A percentile compares a stretch with the other conserved stretches of the same genome.
Evolutionary conservation across 108 stramenopile species (phyloP).

Genomic region (Mediolabrus comicus): DNA sequence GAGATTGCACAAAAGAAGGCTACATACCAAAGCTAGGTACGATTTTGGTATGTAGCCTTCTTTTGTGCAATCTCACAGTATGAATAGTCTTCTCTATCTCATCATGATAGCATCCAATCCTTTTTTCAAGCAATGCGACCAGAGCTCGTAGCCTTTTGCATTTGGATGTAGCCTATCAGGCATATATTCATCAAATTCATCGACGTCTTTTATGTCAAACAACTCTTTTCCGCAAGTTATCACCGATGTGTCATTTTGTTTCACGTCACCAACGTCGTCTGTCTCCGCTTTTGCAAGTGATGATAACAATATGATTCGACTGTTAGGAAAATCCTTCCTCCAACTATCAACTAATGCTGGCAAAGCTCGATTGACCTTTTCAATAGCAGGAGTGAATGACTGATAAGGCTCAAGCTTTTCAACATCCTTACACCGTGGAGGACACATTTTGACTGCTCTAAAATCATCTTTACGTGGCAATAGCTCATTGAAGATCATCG

Average conservation of each 20-base stretch:
- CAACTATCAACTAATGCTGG: slow-evolving; percentile 23
- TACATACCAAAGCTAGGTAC: no score
- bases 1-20: neutral
- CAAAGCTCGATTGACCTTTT: slow-evolving; percentile 36
- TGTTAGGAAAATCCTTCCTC: slow-evolving; percentile 33
- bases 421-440: slow-evolving; percentile 39
- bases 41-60: neutral
- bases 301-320: slow-evolving; percentile 29
- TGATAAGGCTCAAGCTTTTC: slow-evolving; percentile 23
- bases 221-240: slow-evolving; percentile 26
- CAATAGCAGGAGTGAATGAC: slow-evolving; percentile 47
- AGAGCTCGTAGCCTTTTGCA: slow-evolving; percentile 32
- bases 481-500: slow-evolving; percentile 32
- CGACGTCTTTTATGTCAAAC: slow-evolving; percentile 23
- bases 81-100: neutral
- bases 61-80: neutral
- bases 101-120: slow-evolving; percentile 27
- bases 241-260: neutral
- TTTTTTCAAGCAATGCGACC: slow-evolving; percentile 34
- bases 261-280: neutral
- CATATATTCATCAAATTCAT: slow-evolving; percentile 35
- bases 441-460: slow-evolving; percentile 43
- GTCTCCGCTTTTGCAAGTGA: slow-evolving; percentile 1
- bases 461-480: slow-evolving; percentile 35
- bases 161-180: slow-evolving; percentile 56